phyloP scores from a whole-genome alignment of 495 filamentous ascomycete species.

The Aspergillus panamensis region DNA sequence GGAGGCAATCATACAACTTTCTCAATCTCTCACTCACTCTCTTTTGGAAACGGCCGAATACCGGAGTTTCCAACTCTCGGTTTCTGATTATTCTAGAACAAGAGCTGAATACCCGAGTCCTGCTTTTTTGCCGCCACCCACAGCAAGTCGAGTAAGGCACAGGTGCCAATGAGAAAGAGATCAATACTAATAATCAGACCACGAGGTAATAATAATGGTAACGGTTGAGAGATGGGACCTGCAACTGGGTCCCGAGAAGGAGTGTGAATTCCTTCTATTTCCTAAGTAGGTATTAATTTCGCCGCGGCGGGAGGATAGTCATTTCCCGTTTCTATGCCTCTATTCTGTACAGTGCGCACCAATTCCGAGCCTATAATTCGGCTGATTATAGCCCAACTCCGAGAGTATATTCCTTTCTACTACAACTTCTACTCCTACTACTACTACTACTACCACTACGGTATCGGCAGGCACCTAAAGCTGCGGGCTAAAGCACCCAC shows the following conservation, averaged over 20 bases:
- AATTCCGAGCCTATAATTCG: too few relatives aligned
- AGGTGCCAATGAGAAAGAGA: conserved; percentile 8
- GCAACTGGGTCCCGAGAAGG: too few relatives aligned
- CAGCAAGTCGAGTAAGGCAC: neutral
- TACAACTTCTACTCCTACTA: too few relatives aligned
- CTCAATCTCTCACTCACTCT: neutral
- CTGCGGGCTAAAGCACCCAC: neutral
- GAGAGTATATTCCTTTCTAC: too few relatives aligned
- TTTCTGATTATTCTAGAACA: neutral
- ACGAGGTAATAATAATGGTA: neutral
- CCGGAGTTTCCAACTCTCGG: conserved; percentile 12
- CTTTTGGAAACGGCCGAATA: conserved; percentile 17
- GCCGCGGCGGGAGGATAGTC: neutral
- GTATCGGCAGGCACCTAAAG: neutral
- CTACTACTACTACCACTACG: too few relatives aligned
- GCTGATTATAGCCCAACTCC: too few relatives aligned
- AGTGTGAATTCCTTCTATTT: neutral
- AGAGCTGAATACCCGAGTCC: too few relatives aligned
- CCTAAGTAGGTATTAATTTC: neutral
- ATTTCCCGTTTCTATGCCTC: too few relatives aligned
- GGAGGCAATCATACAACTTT: conserved; percentile 2
- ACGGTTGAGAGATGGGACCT: too few relatives aligned
- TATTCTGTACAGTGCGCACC: too few relatives aligned
- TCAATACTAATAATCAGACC: neutral
- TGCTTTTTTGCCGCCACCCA: conserved; percentile 4